A percentile compares a stretch with the other conserved stretches of the same genome.
Conservation (phyloP, 139 green algal species). For the Tetraselmis chui region DNA sequence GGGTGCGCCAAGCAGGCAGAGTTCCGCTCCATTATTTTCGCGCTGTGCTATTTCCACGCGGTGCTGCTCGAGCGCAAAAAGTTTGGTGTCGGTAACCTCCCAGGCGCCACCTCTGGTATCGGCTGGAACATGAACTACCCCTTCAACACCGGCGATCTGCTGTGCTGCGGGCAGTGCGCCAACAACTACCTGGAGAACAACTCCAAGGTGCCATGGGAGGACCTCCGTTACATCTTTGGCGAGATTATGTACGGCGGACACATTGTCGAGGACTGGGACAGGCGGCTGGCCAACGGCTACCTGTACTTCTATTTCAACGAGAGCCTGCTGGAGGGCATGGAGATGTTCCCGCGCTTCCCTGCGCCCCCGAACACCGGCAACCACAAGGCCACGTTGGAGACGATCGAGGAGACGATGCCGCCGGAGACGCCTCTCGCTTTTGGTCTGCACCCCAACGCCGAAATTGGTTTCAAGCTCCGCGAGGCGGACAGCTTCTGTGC, state of each 20-base stretch:
- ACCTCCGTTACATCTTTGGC: slow-evolving; percentile 78
- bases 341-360: slow-evolving; percentile 73
- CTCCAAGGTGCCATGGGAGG: slow-evolving; percentile 51
- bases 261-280: slow-evolving; percentile 90
- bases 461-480: slow-evolving; percentile 85
- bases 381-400: slow-evolving; percentile 56
- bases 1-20: slow-evolving; percentile 75
- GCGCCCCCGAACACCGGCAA: slow-evolving; percentile 52
- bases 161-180: slow-evolving; percentile 75
- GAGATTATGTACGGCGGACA: slow-evolving; percentile 97
- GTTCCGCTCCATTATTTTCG: slow-evolving; percentile 80
- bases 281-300: slow-evolving; percentile 71
- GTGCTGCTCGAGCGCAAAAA: slow-evolving; percentile 88
- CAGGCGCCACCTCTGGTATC: slow-evolving; percentile 51
- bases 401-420: slow-evolving; percentile 71
- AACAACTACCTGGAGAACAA: slow-evolving; percentile 87
- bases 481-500: slow-evolving; percentile 76
- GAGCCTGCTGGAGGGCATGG: slow-evolving; percentile 66
- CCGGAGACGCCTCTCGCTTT: slow-evolving; percentile 75
- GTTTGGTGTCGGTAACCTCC: slow-evolving; percentile 87
- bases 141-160: slow-evolving; percentile 86
- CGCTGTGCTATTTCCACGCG: slow-evolving; percentile 88
- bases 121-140: slow-evolving; percentile 96
- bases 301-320: slow-evolving; percentile 72
- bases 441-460: slow-evolving; percentile 86